These are phyloP conservation scores for Alternaria angustiovoidea DNA, from an alignment of 2,329 filamentous ascomycete genomes.

Conservation along the genomic window DNA sequence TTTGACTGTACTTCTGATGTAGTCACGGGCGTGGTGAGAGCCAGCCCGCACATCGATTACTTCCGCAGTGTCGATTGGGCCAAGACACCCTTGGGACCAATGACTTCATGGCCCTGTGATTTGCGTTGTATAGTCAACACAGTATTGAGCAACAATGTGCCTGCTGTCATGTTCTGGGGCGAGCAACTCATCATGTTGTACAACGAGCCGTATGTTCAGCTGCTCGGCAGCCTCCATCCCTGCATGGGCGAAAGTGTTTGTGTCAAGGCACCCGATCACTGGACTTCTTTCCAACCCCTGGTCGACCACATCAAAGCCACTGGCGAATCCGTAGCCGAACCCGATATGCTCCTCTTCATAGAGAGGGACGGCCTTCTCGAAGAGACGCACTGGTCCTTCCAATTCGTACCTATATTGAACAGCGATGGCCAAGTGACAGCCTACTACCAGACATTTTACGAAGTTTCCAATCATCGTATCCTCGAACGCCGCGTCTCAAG, in stretches of 20 bases:
- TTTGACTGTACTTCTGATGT: constrained; percentile 27
- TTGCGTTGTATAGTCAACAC: constrained; percentile 78
- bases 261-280: constrained; percentile 77
- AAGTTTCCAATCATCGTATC: constrained; percentile 68
- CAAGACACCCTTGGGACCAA: constrained; percentile 73
- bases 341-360: constrained; percentile 77
- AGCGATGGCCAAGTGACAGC: constrained; percentile 73
- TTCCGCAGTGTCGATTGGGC: constrained; percentile 76
- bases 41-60: constrained; percentile 68
- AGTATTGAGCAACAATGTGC: constrained; percentile 65
- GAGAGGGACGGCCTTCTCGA: constrained; percentile 72
- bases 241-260: constrained; percentile 64
- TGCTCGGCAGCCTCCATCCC: constrained; percentile 58
- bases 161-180: constrained; percentile 68
- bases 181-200: constrained; percentile 45
- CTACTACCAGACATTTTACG: constrained; percentile 78
- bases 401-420: constrained; percentile 76
- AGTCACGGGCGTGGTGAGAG: neutral
- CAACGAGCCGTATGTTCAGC: constrained; percentile 47
- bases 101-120: constrained; percentile 72
- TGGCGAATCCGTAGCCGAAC: constrained; percentile 44
- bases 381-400: constrained; percentile 82
- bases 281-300: constrained; percentile 33
- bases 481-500: constrained; percentile 33
- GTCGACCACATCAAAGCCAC: constrained; percentile 32